Evolutionary conservation across 805 yeast species (phyloP).

Genomic region (Wickerhamomyces chaumierensis): DNA sequence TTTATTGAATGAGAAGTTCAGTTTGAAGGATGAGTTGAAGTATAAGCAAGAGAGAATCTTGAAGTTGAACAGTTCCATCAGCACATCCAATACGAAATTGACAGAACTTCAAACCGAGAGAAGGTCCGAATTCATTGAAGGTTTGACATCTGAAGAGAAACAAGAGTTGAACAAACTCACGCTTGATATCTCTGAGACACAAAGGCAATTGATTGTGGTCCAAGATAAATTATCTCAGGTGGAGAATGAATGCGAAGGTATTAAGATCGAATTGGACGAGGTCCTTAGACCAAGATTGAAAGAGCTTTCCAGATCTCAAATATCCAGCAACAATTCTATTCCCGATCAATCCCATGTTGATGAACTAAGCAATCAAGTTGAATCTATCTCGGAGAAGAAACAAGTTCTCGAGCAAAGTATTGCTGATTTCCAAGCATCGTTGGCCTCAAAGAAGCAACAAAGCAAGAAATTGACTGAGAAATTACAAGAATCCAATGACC

Average conservation of each 20-base stretch:
- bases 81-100: conserved; percentile 22
- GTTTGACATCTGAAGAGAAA: conserved; percentile 39
- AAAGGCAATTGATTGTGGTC: conserved; percentile 28
- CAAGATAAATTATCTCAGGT: conserved; percentile 29
- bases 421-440: neutral
- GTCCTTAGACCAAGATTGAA: conserved; percentile 42
- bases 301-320: conserved; percentile 21
- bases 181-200: conserved; percentile 25
- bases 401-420: conserved; percentile 12
- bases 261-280: conserved; percentile 48
- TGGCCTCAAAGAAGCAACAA: conserved; percentile 9
- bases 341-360: conserved; percentile 11
- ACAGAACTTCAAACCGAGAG: conserved; percentile 35
- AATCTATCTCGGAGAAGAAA: conserved; percentile 22
- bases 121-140: conserved; percentile 38
- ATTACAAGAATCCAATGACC: conserved; percentile 40
- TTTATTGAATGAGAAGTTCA: conserved; percentile 28
- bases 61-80: conserved; percentile 1
- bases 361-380: conserved; percentile 12
- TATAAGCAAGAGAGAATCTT: conserved; percentile 5
- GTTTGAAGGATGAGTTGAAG: conserved; percentile 31
- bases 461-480: conserved; percentile 24
- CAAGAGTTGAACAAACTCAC: conserved; percentile 26
- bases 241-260: conserved; percentile 34
- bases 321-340: conserved; percentile 7